These are phyloP conservation scores for Pythium diclinum DNA, from an alignment of 352 stramenopile species.

Conservation along the genomic window DNA sequence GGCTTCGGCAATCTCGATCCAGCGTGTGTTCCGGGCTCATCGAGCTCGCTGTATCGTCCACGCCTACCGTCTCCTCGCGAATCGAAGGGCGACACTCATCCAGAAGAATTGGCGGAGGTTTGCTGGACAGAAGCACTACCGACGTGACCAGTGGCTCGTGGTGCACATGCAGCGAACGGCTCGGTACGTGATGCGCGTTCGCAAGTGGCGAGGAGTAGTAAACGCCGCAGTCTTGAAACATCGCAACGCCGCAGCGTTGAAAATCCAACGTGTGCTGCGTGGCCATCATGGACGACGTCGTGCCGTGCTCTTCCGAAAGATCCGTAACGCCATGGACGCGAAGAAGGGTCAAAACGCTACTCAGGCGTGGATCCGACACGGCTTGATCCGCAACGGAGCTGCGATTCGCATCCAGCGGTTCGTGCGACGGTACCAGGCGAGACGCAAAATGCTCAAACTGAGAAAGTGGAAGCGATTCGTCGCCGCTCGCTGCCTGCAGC, in stretches of 20 bases:
- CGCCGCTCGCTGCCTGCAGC: slow-evolving; percentile 45
- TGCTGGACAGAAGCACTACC: slow-evolving; percentile 25
- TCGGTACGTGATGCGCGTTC: slow-evolving; percentile 37
- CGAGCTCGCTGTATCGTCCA: slow-evolving; percentile 29
- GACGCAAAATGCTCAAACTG: slow-evolving; percentile 44
- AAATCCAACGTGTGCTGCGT: slow-evolving; percentile 49
- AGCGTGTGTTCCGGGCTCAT: slow-evolving; percentile 43
- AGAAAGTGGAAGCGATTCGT: slow-evolving; percentile 41
- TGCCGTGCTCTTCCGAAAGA: slow-evolving; percentile 62
- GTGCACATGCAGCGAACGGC: slow-evolving; percentile 39
- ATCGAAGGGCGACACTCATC: slow-evolving; percentile 30
- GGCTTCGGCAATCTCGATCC: slow-evolving; percentile 33
- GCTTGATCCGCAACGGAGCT: slow-evolving; percentile 45
- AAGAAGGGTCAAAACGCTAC: slow-evolving; percentile 52
- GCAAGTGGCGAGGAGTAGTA: slow-evolving; percentile 29
- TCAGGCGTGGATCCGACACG: slow-evolving; percentile 45
- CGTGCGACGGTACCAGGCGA: slow-evolving; percentile 37
- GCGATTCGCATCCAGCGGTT: slow-evolving; percentile 49
- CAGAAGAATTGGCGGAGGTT: slow-evolving; percentile 44
- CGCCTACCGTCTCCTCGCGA: slow-evolving; percentile 30
- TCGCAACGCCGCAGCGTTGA: slow-evolving; percentile 28
- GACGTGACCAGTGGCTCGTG: slow-evolving; percentile 29
- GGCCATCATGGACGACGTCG: slow-evolving; percentile 48
- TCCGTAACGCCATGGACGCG: slow-evolving; percentile 46
- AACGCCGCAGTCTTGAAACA: slow-evolving; percentile 28